phyloP scores from a whole-genome alignment of 2,329 filamentous ascomycete species.

The Fusarium sublunatum region DNA sequence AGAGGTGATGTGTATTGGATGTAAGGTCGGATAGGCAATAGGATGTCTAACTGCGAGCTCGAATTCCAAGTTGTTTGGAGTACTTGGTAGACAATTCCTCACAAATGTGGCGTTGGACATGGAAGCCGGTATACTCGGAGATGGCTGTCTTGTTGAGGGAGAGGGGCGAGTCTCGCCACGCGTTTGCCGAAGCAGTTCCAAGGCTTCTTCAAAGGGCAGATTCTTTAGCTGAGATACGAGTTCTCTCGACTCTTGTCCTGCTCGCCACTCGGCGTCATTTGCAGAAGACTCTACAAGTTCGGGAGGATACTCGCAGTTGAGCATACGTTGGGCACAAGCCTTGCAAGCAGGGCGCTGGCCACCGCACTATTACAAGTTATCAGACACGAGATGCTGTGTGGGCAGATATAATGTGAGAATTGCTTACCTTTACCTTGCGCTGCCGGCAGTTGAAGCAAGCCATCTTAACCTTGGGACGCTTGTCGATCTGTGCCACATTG shows the following conservation, averaged over 20 bases:
- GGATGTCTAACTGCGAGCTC: conserved; percentile 10
- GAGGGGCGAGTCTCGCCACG: not conserved
- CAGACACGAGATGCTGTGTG: not conserved
- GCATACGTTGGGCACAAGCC: not conserved
- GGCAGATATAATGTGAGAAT: too few species aligned
- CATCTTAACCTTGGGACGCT: not conserved
- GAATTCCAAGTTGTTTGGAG: conserved; percentile 6
- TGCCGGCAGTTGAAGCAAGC: conserved; percentile 3
- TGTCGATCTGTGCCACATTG: not conserved
- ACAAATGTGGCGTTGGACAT: not conserved
- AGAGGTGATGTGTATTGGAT: not conserved
- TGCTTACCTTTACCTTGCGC: conserved; percentile 1
- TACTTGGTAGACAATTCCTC: conserved; percentile 1
- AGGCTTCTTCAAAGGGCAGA: not conserved
- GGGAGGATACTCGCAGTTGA: not conserved
- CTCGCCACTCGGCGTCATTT: not conserved
- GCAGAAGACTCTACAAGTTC: not conserved
- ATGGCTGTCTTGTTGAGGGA: not conserved
- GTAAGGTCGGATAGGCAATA: conserved; percentile 5
- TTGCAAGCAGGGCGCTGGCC: conserved; percentile 1
- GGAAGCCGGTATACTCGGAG: not conserved
- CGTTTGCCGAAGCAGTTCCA: not conserved
- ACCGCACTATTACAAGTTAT: not conserved
- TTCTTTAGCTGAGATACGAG: not conserved
- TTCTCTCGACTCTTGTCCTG: not conserved